Base-by-base conservation (phyloP, 257 asterid species). In the Salvia hispanica region DNA sequence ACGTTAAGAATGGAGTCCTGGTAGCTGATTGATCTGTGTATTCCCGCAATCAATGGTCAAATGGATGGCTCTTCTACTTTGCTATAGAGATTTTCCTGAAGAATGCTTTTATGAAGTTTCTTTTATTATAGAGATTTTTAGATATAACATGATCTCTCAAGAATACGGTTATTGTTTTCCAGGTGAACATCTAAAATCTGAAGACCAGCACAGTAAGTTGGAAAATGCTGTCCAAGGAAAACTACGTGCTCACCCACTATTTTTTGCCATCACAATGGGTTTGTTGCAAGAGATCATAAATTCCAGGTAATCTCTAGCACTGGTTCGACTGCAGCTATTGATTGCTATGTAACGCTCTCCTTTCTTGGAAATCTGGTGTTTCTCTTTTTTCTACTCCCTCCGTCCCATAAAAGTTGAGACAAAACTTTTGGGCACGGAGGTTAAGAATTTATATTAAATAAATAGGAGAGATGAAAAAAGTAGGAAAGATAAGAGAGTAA, bases 261-360 rank as follows among this genome's bases (percentile, higher is more conserved):
- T 89, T 82, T 92, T 85, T 76, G 96, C 96, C 74, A 77, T 92
- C 62, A 80, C 98, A 39, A 72, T 92, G 96, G 81, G 92, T 48
- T 82, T 92, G 34, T 73, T 92, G 80, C 96, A 95, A 46, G 98
- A 92, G 84, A 81, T 92, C 72, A 87, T 89, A 83, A 92, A 89
- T 82, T 92, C 98, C 81, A 87, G 96, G 98, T 89, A 82, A 43
- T 69, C 47, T 61, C 68, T 64, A 58, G 64, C 40, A 36, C 14
- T 56, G 43, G 60, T 47, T 66, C 48, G 69, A 46, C 40, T 70
- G 50, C 33, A 11, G 46, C 50, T 16, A 33, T 48, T 66, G 31
- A 10, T 47, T 62, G 36, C 5, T 44, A 51, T 73, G 58, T 21
- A 9, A 48, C 13, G 34, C 60, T 48, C 14, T 18, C 14, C 37